phyloP scores from a whole-genome alignment of 1,284 basidiomycete species.

The Trichosporon coremiiforme region DNA sequence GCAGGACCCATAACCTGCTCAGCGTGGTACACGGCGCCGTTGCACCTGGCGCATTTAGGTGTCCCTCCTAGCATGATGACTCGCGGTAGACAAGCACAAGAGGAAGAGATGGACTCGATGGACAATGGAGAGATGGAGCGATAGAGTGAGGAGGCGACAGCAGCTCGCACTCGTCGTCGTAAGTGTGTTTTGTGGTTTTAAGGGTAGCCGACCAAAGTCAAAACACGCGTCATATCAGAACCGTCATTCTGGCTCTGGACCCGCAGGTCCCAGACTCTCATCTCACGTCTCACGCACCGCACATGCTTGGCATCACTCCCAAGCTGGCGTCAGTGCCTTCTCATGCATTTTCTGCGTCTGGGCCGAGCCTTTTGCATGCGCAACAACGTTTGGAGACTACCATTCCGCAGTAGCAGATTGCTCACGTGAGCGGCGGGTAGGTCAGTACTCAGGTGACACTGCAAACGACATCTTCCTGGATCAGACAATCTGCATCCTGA shows the following conservation, averaged over 20 bases:
- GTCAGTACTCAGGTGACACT: too few relatives aligned
- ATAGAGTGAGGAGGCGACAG: neutral
- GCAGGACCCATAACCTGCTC: conserved; percentile 57
- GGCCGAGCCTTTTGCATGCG: neutral
- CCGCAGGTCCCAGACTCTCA: neutral
- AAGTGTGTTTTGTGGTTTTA: conserved; percentile 15
- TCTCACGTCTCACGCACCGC: conserved; percentile 1
- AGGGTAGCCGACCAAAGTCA: conserved; percentile 5
- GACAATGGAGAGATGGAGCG: neutral
- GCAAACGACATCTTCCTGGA: too few relatives aligned
- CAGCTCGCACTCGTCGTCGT: conserved; percentile 14
- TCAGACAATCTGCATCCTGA: conserved; percentile 25
- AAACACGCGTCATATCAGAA: conserved; percentile 18
- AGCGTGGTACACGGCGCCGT: conserved; percentile 54
- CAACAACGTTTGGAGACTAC: neutral
- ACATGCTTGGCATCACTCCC: neutral
- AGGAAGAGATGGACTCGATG: neutral
- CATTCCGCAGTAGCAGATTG: neutral
- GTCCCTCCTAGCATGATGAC: conserved; percentile 42
- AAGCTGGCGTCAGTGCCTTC: neutral
- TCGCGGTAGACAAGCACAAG: neutral
- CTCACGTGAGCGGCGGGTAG: conserved; percentile 3
- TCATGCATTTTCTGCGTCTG: neutral
- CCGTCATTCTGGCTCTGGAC: neutral
- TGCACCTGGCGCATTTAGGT: conserved; percentile 52